Evolutionary conservation across 768 basidiomycete genomes (phyloP), one percentile per base, ranked within the genome.

Genomic region (Brasilioporus rufonigricans): DNA sequence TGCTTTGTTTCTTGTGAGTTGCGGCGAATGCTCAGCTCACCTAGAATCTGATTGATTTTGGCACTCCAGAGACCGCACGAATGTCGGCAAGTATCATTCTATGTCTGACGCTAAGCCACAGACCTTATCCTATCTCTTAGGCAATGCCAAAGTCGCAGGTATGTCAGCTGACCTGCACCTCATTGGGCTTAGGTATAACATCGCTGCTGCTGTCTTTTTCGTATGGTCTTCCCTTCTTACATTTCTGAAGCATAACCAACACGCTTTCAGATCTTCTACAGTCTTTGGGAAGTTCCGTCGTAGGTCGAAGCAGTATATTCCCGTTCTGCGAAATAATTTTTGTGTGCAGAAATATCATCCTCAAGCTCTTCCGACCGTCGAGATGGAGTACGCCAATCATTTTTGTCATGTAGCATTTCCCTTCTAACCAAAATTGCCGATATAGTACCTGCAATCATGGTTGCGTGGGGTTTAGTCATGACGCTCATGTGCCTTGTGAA

Each of bases 1-100:
- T 80, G 40, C 67, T 77, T 46, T 79, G 75, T 10, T 80, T 79
- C 63, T 61, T 80, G 74, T 78, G 56, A 70, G 77, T 72, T 24
- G 9, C 13, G 6, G 29, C 32, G 12, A 19, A 36, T 5, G 33
- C 29, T 21, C 9, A 5, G 23, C 24, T 27, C 3, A 14, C 29
- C 23, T 14, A 21, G n/a, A 0, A 18, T 45, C 33, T 48, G 26
- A 60, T 24, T 16, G 3, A 26, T 11, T 29, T 35, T 29, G 29
- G 11, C 48, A 32, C 32, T 48, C n/a, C 26, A 44, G 43, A 13
- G 43, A 44, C 26, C 43, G 43, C 26, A 18, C 43, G 16, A 44
- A 44, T 27, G 23, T 44, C 16, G 43, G 43, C 18, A 27, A 44
- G 31, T 43, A 24, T 7, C 12, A n/a, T 23, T 18, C 38, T 14